Conservation (phyloP, 345 rosid genomes). For the Citrus medica region DNA sequence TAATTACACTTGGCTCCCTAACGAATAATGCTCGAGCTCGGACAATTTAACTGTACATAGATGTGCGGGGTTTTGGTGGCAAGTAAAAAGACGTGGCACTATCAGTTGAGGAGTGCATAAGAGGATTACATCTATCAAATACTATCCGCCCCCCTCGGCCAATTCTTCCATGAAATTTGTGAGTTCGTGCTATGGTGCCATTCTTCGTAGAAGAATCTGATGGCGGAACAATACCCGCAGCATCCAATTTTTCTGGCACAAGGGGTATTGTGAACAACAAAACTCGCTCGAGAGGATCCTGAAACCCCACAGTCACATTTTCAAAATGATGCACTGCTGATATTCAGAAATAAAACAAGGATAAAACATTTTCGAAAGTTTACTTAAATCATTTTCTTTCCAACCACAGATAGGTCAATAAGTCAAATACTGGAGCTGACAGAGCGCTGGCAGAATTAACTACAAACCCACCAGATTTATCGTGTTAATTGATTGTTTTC, state of each 20-base stretch:
- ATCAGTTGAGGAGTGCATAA: slow-evolving; percentile 63
- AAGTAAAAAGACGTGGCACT: slow-evolving; percentile 57
- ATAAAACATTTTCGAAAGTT: not conserved
- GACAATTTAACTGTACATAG: slow-evolving; percentile 37
- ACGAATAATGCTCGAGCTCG: not conserved
- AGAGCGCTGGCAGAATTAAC: no score
- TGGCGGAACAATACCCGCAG: slow-evolving; percentile 85
- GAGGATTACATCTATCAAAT: slow-evolving; percentile 94
- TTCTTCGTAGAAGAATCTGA: slow-evolving; percentile 40
- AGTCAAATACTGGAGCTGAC: no score
- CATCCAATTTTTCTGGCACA: slow-evolving; percentile 86
- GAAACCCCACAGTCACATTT: slow-evolving; percentile 16
- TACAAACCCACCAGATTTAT: no score
- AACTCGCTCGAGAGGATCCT: slow-evolving; percentile 71
- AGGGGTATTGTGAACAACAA: slow-evolving; percentile 84
- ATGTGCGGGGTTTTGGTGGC: slow-evolving; percentile 59
- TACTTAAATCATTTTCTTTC: not conserved
- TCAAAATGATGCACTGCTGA: not conserved
- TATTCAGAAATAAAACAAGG: not conserved
- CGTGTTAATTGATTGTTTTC: no score
- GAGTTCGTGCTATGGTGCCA: slow-evolving; percentile 29
- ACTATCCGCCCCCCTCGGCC: slow-evolving; percentile 94
- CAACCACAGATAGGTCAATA: no score
- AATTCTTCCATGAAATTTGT: slow-evolving; percentile 79
- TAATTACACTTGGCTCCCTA: not conserved